Conservation (phyloP, 2,329 filamentous ascomycete species). For the Trichophyton simii region DNA sequence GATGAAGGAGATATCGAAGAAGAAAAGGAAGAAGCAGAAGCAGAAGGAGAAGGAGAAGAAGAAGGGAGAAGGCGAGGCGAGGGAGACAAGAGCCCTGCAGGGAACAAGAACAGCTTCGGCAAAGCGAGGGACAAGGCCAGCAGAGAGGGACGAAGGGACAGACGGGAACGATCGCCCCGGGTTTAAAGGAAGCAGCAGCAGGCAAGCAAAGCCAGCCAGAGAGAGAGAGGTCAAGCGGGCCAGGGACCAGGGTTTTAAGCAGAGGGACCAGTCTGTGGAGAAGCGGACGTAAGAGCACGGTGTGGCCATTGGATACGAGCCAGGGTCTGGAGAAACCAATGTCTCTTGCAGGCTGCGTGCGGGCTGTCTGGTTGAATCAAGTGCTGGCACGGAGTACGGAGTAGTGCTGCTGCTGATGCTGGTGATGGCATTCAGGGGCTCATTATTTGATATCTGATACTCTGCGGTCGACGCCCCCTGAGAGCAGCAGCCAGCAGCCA, state of each 20-base stretch:
- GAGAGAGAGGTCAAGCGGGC: neutral
- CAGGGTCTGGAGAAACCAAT: neutral
- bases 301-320: constrained; percentile 1
- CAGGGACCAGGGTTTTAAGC: neutral
- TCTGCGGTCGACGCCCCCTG: no score
- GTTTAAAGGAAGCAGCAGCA: neutral
- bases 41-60: neutral
- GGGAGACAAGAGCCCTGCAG: neutral
- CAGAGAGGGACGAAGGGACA: neutral
- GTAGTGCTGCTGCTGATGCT: neutral
- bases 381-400: neutral
- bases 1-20: neutral
- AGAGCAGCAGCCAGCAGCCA: no score
- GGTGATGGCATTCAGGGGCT: no score
- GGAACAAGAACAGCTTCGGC: neutral
- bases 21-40: neutral
- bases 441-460: no score
- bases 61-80: neutral
- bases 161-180: neutral
- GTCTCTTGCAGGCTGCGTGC: neutral
- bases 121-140: neutral
- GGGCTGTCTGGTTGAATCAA: neutral
- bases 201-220: neutral
- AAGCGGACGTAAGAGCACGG: neutral
- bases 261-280: neutral